Conservation (phyloP, 108 stramenopile genomes). For the Cyclotella baltica region DNA sequence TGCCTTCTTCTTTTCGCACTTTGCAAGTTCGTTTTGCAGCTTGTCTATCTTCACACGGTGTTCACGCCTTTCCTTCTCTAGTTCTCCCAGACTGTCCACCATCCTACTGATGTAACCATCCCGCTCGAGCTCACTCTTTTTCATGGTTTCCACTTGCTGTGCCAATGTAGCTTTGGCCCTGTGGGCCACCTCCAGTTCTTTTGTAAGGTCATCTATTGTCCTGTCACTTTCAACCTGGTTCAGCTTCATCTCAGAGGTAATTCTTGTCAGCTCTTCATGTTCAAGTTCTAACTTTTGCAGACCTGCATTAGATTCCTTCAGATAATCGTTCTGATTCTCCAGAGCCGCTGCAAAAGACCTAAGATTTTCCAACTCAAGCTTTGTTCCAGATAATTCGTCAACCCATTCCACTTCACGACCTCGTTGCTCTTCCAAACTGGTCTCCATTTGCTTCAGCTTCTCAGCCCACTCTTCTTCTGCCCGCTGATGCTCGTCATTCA, state of each 20-base stretch:
- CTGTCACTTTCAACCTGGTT: background rate
- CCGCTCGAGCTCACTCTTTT: background rate
- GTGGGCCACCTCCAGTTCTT: constrained; percentile 3
- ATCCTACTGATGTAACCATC: constrained; percentile 6
- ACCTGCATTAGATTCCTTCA: background rate
- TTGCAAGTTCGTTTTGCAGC: constrained; percentile 5
- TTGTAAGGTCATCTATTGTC: background rate
- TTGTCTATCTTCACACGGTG: background rate
- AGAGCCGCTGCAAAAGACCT: background rate
- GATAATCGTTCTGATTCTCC: constrained; percentile 10
- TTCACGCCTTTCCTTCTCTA: constrained; percentile 21
- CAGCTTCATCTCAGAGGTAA: too few species aligned
- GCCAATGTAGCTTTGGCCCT: background rate
- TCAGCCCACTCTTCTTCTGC: constrained; percentile 9
- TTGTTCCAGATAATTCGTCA: background rate
- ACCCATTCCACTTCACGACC: constrained; percentile 7
- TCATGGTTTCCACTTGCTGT: constrained; percentile 9
- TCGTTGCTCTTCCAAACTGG: constrained; percentile 11
- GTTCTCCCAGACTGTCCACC: constrained; percentile 1
- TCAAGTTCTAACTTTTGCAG: background rate
- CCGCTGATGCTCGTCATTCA: background rate
- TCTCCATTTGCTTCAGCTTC: constrained; percentile 16
- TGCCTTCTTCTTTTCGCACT: constrained; percentile 4
- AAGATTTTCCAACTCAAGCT: constrained; percentile 13
- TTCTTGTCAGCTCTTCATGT: constrained; percentile 4